Conservation (phyloP, 441 rosid genomes). For the Theobroma grandiflorum region DNA sequence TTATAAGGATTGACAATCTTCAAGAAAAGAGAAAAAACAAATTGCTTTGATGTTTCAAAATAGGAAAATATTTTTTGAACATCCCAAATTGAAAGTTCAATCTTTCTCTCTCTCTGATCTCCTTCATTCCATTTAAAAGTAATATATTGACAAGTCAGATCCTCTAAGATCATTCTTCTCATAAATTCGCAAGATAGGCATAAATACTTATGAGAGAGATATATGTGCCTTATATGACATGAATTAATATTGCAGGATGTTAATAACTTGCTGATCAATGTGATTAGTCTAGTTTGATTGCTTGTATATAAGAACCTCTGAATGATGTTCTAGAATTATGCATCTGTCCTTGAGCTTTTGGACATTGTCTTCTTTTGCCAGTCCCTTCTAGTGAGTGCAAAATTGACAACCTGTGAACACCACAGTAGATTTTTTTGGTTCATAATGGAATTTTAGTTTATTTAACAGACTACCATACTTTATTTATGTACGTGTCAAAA, state of each 20-base stretch:
- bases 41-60: slow-evolving; percentile 8
- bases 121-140: not conserved
- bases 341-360: not conserved
- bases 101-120: not conserved
- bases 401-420: not conserved
- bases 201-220: slow-evolving; percentile 10
- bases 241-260: slow-evolving; percentile 11
- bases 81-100: not conserved
- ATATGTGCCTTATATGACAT: not conserved
- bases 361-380: not conserved
- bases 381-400: not conserved
- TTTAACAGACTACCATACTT: not conserved
- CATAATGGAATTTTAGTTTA: not conserved
- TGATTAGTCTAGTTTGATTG: slow-evolving; percentile 5
- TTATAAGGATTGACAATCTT: not conserved
- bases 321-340: not conserved
- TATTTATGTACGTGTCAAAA: not conserved
- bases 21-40: not conserved
- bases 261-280: slow-evolving; percentile 4
- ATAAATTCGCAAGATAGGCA: not conserved
- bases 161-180: not conserved
- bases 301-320: slow-evolving; percentile 11
- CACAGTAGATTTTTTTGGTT: not conserved
- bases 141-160: not conserved
- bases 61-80: not conserved